Evolutionary conservation across 1,139 yeast genomes (phyloP).

Genomic region (Kodamaea alishanica): DNA sequence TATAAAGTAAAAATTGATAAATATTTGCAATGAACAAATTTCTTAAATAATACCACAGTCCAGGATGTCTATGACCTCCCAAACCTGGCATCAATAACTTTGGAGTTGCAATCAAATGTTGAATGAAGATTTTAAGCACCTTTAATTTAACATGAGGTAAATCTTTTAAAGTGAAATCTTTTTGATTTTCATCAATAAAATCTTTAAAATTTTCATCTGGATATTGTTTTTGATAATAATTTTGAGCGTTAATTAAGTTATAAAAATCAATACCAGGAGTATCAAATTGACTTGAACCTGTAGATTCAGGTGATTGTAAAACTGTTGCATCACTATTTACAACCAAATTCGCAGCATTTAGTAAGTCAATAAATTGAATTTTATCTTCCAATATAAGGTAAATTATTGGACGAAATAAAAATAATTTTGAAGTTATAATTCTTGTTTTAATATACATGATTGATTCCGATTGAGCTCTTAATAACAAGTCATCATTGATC

Average conservation of each 20-base stretch:
- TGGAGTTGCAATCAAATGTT: slow-evolving; percentile 28
- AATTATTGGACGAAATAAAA: slow-evolving; percentile 34
- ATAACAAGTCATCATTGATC: slow-evolving; percentile 33
- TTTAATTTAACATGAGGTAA: slow-evolving; percentile 13
- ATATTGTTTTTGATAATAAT: slow-evolving; percentile 21
- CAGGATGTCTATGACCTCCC: slow-evolving; percentile 41
- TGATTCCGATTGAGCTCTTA: slow-evolving; percentile 37
- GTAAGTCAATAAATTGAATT: slow-evolving; percentile 18
- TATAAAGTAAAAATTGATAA: slow-evolving; percentile 36
- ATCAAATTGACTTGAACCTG: slow-evolving; percentile 6
- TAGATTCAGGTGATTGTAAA: slow-evolving; percentile 9
- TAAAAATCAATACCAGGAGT: slow-evolving; percentile 22
- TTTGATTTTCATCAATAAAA: slow-evolving; percentile 21
- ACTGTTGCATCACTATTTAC: slow-evolving; percentile 7
- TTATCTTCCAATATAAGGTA: slow-evolving; percentile 34
- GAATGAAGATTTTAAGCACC: slow-evolving; percentile 15
- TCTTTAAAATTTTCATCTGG: slow-evolving; percentile 35
- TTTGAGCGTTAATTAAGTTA: slow-evolving; percentile 29
- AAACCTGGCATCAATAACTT: slow-evolving; percentile 36
- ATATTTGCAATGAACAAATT: slow-evolving; percentile 40
- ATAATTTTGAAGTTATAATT: slow-evolving; percentile 31
- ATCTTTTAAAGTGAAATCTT: slow-evolving; percentile 15
- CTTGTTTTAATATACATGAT: slow-evolving; percentile 42
- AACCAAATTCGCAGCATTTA: slow-evolving; percentile 17
- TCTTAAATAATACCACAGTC: slow-evolving; percentile 41